Percentiles rank a stretch among this genome's conserved stretches.
Evolutionary conservation across 139 green algal species (phyloP).

Genomic region (Chlorella sp.): DNA sequence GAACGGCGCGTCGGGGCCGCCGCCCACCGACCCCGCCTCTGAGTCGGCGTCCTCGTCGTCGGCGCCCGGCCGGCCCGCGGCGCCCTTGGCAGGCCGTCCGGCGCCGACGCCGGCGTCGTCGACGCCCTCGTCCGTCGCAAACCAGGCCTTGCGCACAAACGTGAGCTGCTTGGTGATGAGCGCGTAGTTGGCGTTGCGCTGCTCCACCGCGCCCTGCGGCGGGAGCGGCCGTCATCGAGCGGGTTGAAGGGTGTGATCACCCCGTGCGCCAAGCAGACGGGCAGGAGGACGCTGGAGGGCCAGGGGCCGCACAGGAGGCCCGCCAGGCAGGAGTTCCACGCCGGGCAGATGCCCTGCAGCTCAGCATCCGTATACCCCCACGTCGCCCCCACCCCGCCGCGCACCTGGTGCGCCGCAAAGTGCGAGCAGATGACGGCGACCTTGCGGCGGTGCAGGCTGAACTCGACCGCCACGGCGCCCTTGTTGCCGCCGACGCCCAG

Average conservation of each 20-base stretch:
- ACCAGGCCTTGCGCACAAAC: conserved; percentile 54
- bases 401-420: conserved; percentile 92
- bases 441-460: conserved; percentile 77
- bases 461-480: conserved; percentile 84
- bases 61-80: neutral
- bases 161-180: conserved; percentile 72
- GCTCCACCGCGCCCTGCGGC: conserved; percentile 71
- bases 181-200: conserved; percentile 86
- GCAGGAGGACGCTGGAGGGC: too few species aligned
- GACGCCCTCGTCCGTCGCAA: neutral
- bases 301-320: too few species aligned
- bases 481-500: conserved; percentile 96
- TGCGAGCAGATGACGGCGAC: conserved; percentile 84
- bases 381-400: neutral
- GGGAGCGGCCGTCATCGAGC: too few species aligned
- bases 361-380: too few species aligned
- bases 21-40: neutral
- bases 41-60: conserved; percentile 6
- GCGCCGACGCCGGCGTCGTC: neutral
- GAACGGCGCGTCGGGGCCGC: neutral
- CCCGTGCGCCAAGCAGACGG: too few species aligned
- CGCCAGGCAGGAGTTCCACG: too few species aligned
- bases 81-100: neutral
- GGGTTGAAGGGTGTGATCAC: too few species aligned
- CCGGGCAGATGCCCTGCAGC: too few species aligned